These are phyloP conservation scores for Chalara sp. DNA, from an alignment of 2,329 filamentous ascomycete species.

Conservation along the genomic window DNA sequence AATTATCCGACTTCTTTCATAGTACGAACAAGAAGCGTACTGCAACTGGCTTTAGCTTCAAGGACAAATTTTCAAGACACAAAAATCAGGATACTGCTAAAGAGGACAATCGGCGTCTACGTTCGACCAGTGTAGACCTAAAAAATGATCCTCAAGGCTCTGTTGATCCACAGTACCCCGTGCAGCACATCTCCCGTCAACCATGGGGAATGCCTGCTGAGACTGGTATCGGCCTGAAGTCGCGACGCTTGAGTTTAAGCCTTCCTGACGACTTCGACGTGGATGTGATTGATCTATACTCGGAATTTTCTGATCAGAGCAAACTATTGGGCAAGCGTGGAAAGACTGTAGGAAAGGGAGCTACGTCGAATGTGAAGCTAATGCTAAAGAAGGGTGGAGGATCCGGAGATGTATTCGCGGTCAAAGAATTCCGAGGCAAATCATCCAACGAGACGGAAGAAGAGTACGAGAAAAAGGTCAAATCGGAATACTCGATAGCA, in stretches of 20 bases:
- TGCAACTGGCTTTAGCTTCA: slow-evolving; percentile 20
- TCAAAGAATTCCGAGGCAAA: slow-evolving; percentile 80
- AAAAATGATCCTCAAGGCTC: background rate
- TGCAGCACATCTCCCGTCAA: slow-evolving; percentile 29
- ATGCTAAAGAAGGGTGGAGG: slow-evolving; percentile 65
- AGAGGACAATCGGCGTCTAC: slow-evolving; percentile 8
- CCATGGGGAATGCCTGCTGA: slow-evolving; percentile 58
- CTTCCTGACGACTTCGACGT: slow-evolving; percentile 70
- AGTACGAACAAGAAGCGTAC: slow-evolving; percentile 41
- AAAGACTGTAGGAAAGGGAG: slow-evolving; percentile 73
- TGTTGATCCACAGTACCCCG: slow-evolving; percentile 8
- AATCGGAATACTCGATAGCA: slow-evolving; percentile 82
- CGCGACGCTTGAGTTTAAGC: slow-evolving; percentile 68
- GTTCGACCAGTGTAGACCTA: slow-evolving; percentile 23
- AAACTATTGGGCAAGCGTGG: slow-evolving; percentile 66
- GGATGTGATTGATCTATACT: slow-evolving; percentile 59
- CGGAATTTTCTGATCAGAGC: slow-evolving; percentile 64
- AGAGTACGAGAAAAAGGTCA: slow-evolving; percentile 84
- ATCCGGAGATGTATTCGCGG: slow-evolving; percentile 64
- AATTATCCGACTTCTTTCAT: slow-evolving; percentile 30
- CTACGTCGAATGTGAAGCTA: slow-evolving; percentile 73
- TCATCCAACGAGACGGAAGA: slow-evolving; percentile 60
- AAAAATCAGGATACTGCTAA: slow-evolving; percentile 1
- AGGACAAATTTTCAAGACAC: slow-evolving; percentile 15
- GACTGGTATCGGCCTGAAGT: slow-evolving; percentile 68